Conservation (phyloP, 768 basidiomycete species). For the Russula sp. region DNA sequence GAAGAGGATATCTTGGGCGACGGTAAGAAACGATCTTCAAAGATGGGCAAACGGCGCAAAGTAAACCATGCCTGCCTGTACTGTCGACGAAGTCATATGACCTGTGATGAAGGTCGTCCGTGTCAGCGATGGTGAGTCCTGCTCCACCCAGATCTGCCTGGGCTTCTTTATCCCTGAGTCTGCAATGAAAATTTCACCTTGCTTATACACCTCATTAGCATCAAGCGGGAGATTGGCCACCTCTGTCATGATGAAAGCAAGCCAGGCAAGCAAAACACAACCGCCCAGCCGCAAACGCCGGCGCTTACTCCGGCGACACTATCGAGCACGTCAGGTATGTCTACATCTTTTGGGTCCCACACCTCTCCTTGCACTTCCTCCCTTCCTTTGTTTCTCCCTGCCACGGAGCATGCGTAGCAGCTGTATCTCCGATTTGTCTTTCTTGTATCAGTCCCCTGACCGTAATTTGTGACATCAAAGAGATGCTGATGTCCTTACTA, state of each 20-base stretch:
- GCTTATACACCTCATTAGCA: slow-evolving; percentile 45
- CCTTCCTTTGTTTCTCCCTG: background rate
- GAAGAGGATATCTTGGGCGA: slow-evolving; percentile 38
- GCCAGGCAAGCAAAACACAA: slow-evolving; percentile 39
- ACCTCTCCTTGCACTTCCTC: background rate
- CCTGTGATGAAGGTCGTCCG: slow-evolving; percentile 83
- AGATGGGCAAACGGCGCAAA: slow-evolving; percentile 64
- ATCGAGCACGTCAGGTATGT: slow-evolving; percentile 11
- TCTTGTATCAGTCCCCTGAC: background rate
- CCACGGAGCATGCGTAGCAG: background rate
- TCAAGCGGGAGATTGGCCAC: slow-evolving; percentile 95
- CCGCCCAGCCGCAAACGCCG: slow-evolving; percentile 37
- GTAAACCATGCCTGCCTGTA: slow-evolving; percentile 94
- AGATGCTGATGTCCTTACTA: background rate
- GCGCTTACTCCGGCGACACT: slow-evolving; percentile 27
- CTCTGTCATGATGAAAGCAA: slow-evolving; percentile 86
- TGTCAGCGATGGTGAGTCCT: slow-evolving; percentile 88
- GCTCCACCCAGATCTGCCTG: background rate
- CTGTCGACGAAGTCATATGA: slow-evolving; percentile 91
- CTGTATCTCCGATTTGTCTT: background rate
- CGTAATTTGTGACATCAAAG: background rate
- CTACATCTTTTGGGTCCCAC: background rate
- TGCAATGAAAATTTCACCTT: slow-evolving; percentile 12
- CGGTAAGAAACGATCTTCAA: slow-evolving; percentile 43
- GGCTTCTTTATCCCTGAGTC: slow-evolving; percentile 15